phyloP scores from a whole-genome alignment of 1,139 yeast species.

The Zygosaccharomyces pseudobailii region DNA sequence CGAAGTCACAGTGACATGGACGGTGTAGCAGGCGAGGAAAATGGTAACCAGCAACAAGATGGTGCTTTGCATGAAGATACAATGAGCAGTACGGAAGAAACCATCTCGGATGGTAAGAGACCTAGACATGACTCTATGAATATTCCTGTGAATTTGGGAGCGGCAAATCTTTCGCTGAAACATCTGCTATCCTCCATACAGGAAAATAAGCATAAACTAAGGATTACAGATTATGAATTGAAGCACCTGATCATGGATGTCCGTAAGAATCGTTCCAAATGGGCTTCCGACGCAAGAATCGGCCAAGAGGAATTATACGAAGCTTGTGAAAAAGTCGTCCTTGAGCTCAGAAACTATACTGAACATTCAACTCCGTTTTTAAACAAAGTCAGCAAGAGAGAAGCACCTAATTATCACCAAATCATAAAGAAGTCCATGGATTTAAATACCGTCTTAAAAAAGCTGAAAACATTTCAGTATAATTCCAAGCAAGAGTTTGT shows the following conservation, averaged over 20 bases:
- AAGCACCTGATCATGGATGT: conserved; percentile 86
- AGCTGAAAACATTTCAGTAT: conserved; percentile 75
- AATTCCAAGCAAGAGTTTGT: conserved; percentile 83
- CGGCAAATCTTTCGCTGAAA: conserved; percentile 76
- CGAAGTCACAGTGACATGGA: conserved; percentile 18
- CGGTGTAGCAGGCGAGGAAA: conserved; percentile 8
- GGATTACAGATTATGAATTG: conserved; percentile 78
- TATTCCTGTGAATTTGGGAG: conserved; percentile 57
- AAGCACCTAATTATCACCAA: conserved; percentile 92
- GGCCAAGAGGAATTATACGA: conserved; percentile 98
- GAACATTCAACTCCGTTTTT: conserved; percentile 96
- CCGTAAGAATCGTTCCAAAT: conserved; percentile 88
- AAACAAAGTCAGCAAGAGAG: conserved; percentile 91
- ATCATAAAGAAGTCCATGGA: conserved; percentile 96
- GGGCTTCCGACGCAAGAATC: conserved; percentile 91
- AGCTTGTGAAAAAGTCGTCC: conserved; percentile 91
- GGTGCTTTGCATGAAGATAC: neutral
- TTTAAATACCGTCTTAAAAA: conserved; percentile 87
- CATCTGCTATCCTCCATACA: conserved; percentile 78
- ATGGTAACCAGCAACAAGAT: conserved; percentile 9
- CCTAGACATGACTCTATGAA: conserved; percentile 23
- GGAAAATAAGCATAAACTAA: conserved; percentile 65
- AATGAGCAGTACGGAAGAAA: neutral
- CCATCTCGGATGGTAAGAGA: conserved; percentile 18
- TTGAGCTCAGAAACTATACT: conserved; percentile 84